Conservation (phyloP, 208 protist species). For the Acanthamoeba culbertsoni region DNA sequence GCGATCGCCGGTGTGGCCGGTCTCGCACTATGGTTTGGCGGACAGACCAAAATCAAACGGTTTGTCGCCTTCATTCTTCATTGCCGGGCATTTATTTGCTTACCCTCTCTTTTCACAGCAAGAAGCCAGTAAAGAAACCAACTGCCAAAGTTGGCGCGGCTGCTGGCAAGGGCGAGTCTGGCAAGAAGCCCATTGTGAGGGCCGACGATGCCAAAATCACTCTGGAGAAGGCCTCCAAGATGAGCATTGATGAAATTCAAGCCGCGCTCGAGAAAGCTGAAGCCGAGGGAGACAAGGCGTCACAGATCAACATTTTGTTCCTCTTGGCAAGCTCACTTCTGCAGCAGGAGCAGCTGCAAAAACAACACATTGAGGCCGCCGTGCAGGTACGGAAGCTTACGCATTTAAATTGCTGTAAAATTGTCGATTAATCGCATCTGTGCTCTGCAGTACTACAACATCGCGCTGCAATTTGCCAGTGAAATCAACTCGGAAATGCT, state of each 20-base stretch:
- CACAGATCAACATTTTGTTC: slow-evolving; percentile 40
- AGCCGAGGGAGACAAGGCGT: background rate
- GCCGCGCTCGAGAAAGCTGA: background rate
- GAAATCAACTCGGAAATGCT: slow-evolving; percentile 42
- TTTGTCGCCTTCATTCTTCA: background rate
- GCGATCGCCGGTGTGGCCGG: background rate
- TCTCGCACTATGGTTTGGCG: background rate
- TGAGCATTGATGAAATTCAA: slow-evolving; percentile 24
- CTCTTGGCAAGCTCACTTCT: slow-evolving; percentile 6
- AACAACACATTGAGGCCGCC: background rate
- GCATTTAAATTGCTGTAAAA: background rate
- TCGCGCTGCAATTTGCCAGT: background rate
- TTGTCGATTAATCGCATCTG: no score
- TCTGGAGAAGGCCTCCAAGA: background rate
- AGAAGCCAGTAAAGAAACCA: background rate
- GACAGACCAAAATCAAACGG: background rate
- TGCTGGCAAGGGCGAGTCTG: background rate
- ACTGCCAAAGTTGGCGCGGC: background rate
- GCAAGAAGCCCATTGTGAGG: background rate
- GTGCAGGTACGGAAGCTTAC: background rate
- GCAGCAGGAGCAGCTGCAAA: slow-evolving; percentile 12
- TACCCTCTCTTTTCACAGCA: background rate
- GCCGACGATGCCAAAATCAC: background rate
- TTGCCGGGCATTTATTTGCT: background rate
- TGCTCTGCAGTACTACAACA: slow-evolving; percentile 25